Evolutionary conservation across 257 asterid species (phyloP).

Genomic region (Eustoma russellianum): DNA sequence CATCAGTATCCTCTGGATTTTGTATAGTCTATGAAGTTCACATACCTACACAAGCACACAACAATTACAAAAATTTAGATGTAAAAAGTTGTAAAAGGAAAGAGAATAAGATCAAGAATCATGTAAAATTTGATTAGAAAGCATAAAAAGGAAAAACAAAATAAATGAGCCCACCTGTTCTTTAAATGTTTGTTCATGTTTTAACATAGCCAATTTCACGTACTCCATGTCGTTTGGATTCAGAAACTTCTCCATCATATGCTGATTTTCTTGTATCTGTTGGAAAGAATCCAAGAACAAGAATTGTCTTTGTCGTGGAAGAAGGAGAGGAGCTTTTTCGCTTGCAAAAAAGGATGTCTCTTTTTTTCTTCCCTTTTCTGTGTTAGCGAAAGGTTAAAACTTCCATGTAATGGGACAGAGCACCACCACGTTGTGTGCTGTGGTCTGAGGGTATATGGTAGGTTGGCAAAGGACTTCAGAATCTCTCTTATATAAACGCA

Average conservation of each 20-base stretch:
- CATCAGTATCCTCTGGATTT: too few relatives aligned
- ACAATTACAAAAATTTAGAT: neutral
- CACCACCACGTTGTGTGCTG: constrained; percentile 9
- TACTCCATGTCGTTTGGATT: constrained; percentile 59
- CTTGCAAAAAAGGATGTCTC: too few relatives aligned
- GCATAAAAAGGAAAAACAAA: neutral
- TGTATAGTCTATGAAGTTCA: too few relatives aligned
- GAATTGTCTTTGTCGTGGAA: neutral
- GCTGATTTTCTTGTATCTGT: neutral
- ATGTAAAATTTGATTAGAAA: neutral
- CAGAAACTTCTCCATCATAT: constrained; percentile 57
- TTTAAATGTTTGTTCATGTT: constrained; percentile 86
- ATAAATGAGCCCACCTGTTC: constrained; percentile 47
- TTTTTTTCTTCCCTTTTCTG: too few relatives aligned
- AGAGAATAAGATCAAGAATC: neutral
- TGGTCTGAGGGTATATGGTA: constrained; percentile 22
- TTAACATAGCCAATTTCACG: constrained; percentile 85
- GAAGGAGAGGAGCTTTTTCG: neutral
- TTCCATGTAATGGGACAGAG: neutral
- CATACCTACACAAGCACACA: constrained; percentile 26
- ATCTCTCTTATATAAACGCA: constrained; percentile 47
- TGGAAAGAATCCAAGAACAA: constrained; percentile 1
- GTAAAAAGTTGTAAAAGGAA: neutral
- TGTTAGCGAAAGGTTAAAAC: too few relatives aligned
- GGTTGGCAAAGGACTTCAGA: constrained; percentile 30